A percentile compares a stretch with the other conserved stretches of the same genome.
Evolutionary conservation across 2,329 filamentous ascomycete species (phyloP).

Genomic region (Catunica adiposa): DNA sequence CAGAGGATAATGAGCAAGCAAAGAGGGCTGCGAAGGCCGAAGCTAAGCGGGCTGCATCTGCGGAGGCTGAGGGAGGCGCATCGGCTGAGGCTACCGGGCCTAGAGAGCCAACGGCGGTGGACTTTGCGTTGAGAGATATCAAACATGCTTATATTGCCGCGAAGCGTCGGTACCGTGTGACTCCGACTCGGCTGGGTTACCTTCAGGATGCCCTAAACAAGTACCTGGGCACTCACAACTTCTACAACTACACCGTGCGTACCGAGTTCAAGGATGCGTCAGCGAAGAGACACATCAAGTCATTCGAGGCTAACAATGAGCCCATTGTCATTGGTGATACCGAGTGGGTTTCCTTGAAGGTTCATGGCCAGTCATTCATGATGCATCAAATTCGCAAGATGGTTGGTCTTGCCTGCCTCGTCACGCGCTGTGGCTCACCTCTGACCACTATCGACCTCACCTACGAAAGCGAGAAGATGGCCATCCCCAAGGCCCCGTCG

Average conservation of each 20-base stretch:
- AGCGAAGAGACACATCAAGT: slow-evolving; percentile 80
- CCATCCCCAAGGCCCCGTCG: slow-evolving; percentile 86
- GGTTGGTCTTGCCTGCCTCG: slow-evolving; percentile 79
- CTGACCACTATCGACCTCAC: slow-evolving; percentile 54
- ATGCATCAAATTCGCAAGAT: slow-evolving; percentile 99
- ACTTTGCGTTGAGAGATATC: slow-evolving; percentile 52
- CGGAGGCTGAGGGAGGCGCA: slow-evolving; percentile 16
- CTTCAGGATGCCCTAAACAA: slow-evolving; percentile 58
- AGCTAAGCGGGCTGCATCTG: slow-evolving; percentile 15
- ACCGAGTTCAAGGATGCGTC: slow-evolving; percentile 70
- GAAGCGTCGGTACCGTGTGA: slow-evolving; percentile 73
- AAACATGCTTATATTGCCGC: slow-evolving; percentile 63
- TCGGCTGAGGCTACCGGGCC: slow-evolving; percentile 14
- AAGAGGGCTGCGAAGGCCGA: slow-evolving; percentile 11
- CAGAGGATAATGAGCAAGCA: slow-evolving; percentile 16
- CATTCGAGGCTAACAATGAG: slow-evolving; percentile 59
- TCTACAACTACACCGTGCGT: slow-evolving; percentile 94
- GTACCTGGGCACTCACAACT: slow-evolving; percentile 78
- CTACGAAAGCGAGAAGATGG: slow-evolving; percentile 56
- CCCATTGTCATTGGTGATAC: slow-evolving; percentile 80
- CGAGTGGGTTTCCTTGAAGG: slow-evolving; percentile 88
- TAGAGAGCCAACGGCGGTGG: slow-evolving; percentile 31
- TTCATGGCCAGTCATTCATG: slow-evolving; percentile 98
- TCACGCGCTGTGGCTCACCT: slow-evolving; percentile 70
- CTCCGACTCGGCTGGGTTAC: slow-evolving; percentile 49